phyloP scores from a whole-genome alignment of 192 early-diverging fungal species.

The Coemansia furcata region DNA sequence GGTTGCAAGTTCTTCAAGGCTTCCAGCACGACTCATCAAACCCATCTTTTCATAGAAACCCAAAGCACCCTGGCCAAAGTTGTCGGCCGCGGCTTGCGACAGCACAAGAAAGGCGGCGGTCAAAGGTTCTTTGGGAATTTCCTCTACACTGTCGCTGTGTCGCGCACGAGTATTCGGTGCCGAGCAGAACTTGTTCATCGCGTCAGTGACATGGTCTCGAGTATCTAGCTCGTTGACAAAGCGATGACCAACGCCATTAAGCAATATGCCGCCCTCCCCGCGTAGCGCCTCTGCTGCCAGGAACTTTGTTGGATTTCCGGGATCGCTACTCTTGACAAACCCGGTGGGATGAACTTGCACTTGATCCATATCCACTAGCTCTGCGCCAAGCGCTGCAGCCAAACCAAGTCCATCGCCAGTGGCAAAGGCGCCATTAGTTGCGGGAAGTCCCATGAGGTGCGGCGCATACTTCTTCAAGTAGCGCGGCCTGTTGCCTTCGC shows the following conservation, averaged over 20 bases:
- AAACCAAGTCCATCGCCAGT: slow-evolving; percentile 95
- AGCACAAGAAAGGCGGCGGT: slow-evolving; percentile 47
- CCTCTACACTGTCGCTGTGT: not conserved
- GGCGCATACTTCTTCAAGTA: slow-evolving; percentile 82
- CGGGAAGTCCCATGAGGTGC: slow-evolving; percentile 68
- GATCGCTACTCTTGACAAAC: slow-evolving; percentile 85
- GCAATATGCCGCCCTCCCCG: slow-evolving; percentile 85
- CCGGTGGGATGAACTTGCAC: slow-evolving; percentile 98
- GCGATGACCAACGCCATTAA: slow-evolving; percentile 78
- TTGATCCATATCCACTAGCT: slow-evolving; percentile 91
- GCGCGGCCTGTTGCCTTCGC: slow-evolving; percentile 76
- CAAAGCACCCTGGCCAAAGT: slow-evolving; percentile 44
- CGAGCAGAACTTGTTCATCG: slow-evolving; percentile 72
- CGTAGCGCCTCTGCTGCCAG: slow-evolving; percentile 95
- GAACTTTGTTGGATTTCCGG: slow-evolving; percentile 89
- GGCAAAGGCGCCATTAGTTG: slow-evolving; percentile 94
- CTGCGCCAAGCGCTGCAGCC: slow-evolving; percentile 72
- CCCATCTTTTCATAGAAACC: slow-evolving; percentile 51
- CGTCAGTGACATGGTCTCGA: slow-evolving; percentile 88
- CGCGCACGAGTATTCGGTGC: slow-evolving; percentile 12
- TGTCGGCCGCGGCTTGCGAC: slow-evolving; percentile 37
- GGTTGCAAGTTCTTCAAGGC: slow-evolving; percentile 12
- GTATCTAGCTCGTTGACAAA: slow-evolving; percentile 93
- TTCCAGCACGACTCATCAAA: slow-evolving; percentile 23
- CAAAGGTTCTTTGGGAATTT: not conserved